Base-by-base conservation (phyloP, 345 rosid species). In the Brassica carinata region DNA sequence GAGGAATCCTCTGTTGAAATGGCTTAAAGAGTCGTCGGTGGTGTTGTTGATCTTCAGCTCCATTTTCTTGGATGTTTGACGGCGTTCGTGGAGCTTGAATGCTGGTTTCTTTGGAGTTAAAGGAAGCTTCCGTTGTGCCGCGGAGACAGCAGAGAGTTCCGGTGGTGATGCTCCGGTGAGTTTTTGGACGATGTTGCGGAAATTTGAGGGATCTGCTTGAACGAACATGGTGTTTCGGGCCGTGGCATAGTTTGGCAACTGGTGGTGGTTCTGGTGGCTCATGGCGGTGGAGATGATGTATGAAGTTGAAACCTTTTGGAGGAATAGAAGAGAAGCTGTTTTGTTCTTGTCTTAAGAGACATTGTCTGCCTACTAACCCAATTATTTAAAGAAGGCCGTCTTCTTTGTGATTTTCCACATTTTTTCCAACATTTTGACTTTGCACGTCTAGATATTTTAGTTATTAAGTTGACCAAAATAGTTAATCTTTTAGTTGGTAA, bases 11-110 rank as follows among this genome's bases (percentile, higher is more conserved):
- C 86, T 59, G 43, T 67, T 73, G 65, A 59, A 68, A 66, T 81
- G 84, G 73, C 45, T 77, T 11, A 67, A 67, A 48, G 81, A 55
- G 76, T 76, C 78, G 57, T 40, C 70, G 72, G 62, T 59, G 74
- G 36, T 67, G 85, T 80, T 83, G 89, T 58, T 83, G 51, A 87
- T 90, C 80, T 87, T 88, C 77, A 94, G 86, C 76, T 88, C 89
- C 71, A 94, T 94, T 75, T 94, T 90, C 73, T 85, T 90, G 9
- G 84, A 75, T 3, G 89, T 75, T 36, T 85, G 90, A 17, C 98
- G 83, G 3, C 97, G 91, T 77, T 94, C 97, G 71, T 92, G 95
- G 76, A 94, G 98, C 88, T 90, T 92, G 87, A 87, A 92, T 34
- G 88, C 77, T 11, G 85, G 87, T 62, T 85, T 83, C 73, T 81